phyloP scores from a whole-genome alignment of 306 rosid genomes.

The Hippophae rhamnoides region DNA sequence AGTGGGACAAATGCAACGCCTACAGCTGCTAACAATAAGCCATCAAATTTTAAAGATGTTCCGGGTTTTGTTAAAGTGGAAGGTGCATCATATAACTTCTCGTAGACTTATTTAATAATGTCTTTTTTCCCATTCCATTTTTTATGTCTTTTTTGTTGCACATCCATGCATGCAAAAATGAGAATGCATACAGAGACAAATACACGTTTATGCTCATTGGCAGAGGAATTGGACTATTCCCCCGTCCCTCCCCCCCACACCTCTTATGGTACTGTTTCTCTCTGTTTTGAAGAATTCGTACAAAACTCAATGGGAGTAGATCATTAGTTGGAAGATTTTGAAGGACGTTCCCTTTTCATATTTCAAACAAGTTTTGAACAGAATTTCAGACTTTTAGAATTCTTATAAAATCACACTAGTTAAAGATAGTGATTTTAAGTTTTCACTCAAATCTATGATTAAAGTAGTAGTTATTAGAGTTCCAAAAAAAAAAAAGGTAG shows the following conservation, averaged over 20 bases:
- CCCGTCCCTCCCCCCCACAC: background rate
- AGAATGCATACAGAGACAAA: background rate
- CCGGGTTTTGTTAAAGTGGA: slow-evolving; percentile 56
- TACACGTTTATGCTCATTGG: background rate
- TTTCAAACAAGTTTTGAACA: background rate
- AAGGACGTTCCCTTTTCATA: background rate
- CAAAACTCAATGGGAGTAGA: background rate
- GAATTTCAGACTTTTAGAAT: background rate
- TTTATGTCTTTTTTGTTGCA: background rate
- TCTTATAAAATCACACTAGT: background rate
- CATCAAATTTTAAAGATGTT: slow-evolving; percentile 62
- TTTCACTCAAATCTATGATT: background rate
- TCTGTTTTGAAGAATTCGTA: background rate
- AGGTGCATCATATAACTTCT: slow-evolving; percentile 39
- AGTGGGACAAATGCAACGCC: slow-evolving; percentile 31
- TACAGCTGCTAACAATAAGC: slow-evolving; percentile 49
- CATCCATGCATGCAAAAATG: background rate
- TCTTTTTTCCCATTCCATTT: background rate
- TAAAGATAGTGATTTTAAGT: background rate
- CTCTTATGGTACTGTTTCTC: background rate
- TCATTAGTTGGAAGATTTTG: background rate
- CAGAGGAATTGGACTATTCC: background rate
- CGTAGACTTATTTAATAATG: slow-evolving; percentile 6
- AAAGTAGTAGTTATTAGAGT: background rate
- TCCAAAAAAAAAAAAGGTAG: background rate